A percentile compares a stretch with the other conserved stretches of the same genome.
These are phyloP conservation scores for Coemansia sp. DNA, from an alignment of 192 early-diverging fungal species.

Conservation along the genomic window DNA sequence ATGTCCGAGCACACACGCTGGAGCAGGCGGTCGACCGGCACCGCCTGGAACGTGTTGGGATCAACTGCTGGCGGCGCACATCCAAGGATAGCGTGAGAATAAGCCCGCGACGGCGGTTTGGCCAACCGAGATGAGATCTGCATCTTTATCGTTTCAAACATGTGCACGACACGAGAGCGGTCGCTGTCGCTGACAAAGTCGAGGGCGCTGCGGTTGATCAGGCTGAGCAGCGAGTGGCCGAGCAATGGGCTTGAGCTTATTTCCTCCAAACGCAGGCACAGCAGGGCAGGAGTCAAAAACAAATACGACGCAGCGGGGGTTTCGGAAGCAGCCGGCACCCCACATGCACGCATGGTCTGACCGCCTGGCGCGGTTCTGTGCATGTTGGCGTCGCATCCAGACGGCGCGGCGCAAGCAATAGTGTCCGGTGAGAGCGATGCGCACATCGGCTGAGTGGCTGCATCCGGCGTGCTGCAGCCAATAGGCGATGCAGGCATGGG, in stretches of 20 bases:
- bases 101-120: constrained; percentile 12
- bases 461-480: not conserved
- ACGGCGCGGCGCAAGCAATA: constrained; percentile 5
- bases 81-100: constrained; percentile 22
- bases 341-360: constrained; percentile 1
- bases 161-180: constrained; percentile 12
- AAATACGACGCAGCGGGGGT: constrained; percentile 21
- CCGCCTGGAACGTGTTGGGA: constrained; percentile 42
- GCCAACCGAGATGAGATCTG: constrained; percentile 20
- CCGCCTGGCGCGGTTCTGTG: constrained; percentile 4
- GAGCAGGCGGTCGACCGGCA: constrained; percentile 38
- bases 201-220: constrained; percentile 48
- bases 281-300: constrained; percentile 40
- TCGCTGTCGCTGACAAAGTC: constrained; percentile 50
- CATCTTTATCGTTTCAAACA: constrained; percentile 17
- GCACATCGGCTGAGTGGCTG: not conserved
- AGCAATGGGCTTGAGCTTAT: constrained; percentile 18
- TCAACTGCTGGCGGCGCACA: constrained; percentile 27
- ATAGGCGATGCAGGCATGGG: constrained; percentile 8
- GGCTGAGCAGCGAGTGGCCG: constrained; percentile 44
- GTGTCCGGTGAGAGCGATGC: not conserved
- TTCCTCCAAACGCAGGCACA: constrained; percentile 50
- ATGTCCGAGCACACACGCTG: constrained; percentile 31
- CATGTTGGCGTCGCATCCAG: not conserved
- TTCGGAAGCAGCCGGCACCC: not conserved